Evolutionary conservation across 768 basidiomycete genomes (phyloP).

Genomic region (Amanita rimosa): DNA sequence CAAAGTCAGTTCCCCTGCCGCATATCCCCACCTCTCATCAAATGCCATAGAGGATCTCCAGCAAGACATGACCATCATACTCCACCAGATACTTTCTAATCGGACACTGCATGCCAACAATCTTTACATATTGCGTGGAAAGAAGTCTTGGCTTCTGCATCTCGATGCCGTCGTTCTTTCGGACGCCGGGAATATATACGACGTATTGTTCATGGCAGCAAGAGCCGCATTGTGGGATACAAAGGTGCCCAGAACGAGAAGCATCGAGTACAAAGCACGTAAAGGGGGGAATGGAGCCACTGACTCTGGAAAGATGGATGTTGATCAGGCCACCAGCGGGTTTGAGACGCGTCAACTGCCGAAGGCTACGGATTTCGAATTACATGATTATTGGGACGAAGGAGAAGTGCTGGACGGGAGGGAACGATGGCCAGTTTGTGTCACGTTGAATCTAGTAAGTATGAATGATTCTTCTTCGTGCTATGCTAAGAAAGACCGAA

Average conservation of each 20-base stretch:
- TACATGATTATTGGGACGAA: slow-evolving; percentile 83
- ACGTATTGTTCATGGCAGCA: slow-evolving; percentile 71
- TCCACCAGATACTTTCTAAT: slow-evolving; percentile 58
- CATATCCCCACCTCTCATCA: slow-evolving; percentile 60
- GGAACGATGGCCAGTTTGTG: slow-evolving; percentile 62
- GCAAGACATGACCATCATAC: slow-evolving; percentile 52
- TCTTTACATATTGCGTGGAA: slow-evolving; percentile 43
- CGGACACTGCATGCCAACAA: slow-evolving; percentile 55
- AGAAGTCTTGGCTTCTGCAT: slow-evolving; percentile 67
- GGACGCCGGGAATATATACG: slow-evolving; percentile 66
- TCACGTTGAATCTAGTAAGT: slow-evolving; percentile 69
- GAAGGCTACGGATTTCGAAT: slow-evolving; percentile 70
- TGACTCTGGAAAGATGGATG: slow-evolving; percentile 39
- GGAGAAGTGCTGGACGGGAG: slow-evolving; percentile 55
- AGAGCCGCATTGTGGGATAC: slow-evolving; percentile 76
- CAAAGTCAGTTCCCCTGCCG: slow-evolving; percentile 64
- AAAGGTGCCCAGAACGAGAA: slow-evolving; percentile 63
- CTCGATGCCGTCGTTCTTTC: slow-evolving; percentile 67
- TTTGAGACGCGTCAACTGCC: slow-evolving; percentile 44
- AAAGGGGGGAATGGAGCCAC: slow-evolving; percentile 9
- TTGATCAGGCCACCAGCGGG: slow-evolving; percentile 40
- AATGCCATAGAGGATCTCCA: slow-evolving; percentile 66
- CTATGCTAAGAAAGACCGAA: background rate
- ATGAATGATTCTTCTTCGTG: background rate
- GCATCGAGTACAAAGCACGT: slow-evolving; percentile 53